Evolutionary conservation across 202 grass and related monocot genomes (phyloP), one percentile per base, ranked within the genome.

Genomic region (Panicum virgatum): DNA sequence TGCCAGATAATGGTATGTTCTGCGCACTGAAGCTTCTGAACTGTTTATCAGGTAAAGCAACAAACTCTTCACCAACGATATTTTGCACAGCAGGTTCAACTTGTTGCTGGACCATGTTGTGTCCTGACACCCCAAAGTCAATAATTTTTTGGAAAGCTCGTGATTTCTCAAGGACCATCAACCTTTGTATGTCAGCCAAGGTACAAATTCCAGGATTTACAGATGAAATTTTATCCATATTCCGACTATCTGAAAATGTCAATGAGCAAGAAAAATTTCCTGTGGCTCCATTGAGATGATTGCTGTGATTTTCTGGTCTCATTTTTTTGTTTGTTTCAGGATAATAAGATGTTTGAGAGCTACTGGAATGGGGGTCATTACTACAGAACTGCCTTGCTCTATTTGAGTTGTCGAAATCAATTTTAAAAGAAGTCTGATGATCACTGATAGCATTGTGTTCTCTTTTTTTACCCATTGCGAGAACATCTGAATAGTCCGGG

Each of bases 301-400:
- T 83, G 12, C 11, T 73, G 44, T 79, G 68, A 82, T 86, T 59
- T 20, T 88, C 83, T 22, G 57, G 50, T 85, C 73, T 90, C 73
- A 78, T 89, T 66, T 86, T 94, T 72, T 94, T 92, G 56, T 23
- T 69, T 69, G 45, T 66, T 65, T 90, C 72, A 67, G 84, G 44
- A 65, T 82, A 63, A 78, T 66, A 53, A 89, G 69, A 56, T 59
- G 72, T 67, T 70, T 26, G 72, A 20, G 56, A 78, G 46, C 66
- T 65, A 63, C 61, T 53, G 69, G 44, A 66, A 86, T 74, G 50
- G 80, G 39, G 25, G 19, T 65, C 71, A 62, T 76, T 50, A 68
- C 16, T 82, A 45, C 15, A 76, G 63, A 78, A 82, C 20, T 44
- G 37, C 27, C 37, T 87, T 78, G 53, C 13, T 43, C 36, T 83